These are phyloP conservation scores for Lathyrus tuberosus DNA, from an alignment of 306 rosid species.

Conservation along the genomic window DNA sequence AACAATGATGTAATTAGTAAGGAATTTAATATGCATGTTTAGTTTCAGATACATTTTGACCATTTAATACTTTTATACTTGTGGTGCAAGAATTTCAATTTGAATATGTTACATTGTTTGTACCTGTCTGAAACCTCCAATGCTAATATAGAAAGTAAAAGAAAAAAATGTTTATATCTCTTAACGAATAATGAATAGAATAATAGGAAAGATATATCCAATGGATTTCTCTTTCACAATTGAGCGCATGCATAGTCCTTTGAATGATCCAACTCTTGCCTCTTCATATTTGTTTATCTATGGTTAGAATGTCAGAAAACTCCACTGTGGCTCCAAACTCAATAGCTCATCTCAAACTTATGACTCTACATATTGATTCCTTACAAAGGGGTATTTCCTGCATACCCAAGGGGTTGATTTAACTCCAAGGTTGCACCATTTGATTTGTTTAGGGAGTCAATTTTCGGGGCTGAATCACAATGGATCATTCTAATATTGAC, in stretches of 20 bases:
- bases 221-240: neutral
- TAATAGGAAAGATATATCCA: neutral
- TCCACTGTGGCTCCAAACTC: neutral
- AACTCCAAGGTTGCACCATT: neutral
- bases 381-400: neutral
- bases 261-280: neutral
- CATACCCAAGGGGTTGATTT: neutral
- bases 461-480: constrained; percentile 13
- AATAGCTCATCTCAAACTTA: neutral
- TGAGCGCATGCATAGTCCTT: constrained; percentile 4
- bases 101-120: neutral
- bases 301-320: neutral
- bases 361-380: neutral
- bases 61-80: neutral
- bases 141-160: neutral
- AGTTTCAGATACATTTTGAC: no score
- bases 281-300: neutral
- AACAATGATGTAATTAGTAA: neutral
- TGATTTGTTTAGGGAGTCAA: neutral
- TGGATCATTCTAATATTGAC: constrained; percentile 4
- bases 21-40: neutral
- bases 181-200: neutral
- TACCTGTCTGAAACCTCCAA: neutral
- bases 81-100: constrained; percentile 7
- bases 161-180: neutral